phyloP scores from a whole-genome alignment of 2,329 filamentous ascomycete genomes.

The Exutisphaerella laricina region DNA sequence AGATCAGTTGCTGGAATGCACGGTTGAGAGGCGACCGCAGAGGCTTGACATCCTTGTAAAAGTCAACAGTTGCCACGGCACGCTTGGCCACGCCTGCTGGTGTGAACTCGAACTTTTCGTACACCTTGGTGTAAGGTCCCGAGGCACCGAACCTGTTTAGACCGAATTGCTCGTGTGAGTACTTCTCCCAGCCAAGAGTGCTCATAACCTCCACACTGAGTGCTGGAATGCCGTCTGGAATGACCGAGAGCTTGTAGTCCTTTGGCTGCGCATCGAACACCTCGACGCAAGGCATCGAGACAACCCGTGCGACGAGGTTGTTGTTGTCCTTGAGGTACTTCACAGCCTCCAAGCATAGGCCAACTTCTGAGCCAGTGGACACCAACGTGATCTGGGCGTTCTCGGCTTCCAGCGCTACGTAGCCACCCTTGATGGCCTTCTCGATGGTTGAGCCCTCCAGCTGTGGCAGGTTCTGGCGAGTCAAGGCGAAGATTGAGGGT shows the following conservation, averaged over 20 bases:
- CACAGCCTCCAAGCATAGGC: conserved; percentile 85
- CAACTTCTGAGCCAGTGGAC: conserved; percentile 93
- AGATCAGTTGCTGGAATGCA: conserved; percentile 96
- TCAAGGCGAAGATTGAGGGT: conserved; percentile 88
- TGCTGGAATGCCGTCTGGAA: conserved; percentile 89
- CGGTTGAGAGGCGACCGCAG: conserved; percentile 92
- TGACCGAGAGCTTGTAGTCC: conserved; percentile 88
- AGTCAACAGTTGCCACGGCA: conserved; percentile 83
- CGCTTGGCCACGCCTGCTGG: conserved; percentile 95
- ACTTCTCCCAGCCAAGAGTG: conserved; percentile 98
- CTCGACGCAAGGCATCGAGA: conserved; percentile 95
- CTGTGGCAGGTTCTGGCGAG: conserved; percentile 96
- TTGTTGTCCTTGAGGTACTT: conserved; percentile 88
- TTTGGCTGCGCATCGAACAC: conserved; percentile 91
- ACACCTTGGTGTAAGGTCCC: conserved; percentile 95
- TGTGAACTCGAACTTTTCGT: conserved; percentile 99
- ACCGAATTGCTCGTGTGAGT: conserved; percentile 98
- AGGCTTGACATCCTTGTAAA: conserved; percentile 90
- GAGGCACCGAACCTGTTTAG: conserved; percentile 98
- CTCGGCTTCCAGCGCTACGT: conserved; percentile 79
- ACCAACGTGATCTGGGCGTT: conserved; percentile 83
- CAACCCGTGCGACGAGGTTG: conserved; percentile 80
- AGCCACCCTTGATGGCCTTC: conserved; percentile 89
- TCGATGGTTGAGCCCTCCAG: conserved; percentile 90
- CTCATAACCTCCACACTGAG: conserved; percentile 94